Evolutionary conservation across 2,329 filamentous ascomycete species (phyloP).

Genomic region (Pseudopithomyces chartarum): DNA sequence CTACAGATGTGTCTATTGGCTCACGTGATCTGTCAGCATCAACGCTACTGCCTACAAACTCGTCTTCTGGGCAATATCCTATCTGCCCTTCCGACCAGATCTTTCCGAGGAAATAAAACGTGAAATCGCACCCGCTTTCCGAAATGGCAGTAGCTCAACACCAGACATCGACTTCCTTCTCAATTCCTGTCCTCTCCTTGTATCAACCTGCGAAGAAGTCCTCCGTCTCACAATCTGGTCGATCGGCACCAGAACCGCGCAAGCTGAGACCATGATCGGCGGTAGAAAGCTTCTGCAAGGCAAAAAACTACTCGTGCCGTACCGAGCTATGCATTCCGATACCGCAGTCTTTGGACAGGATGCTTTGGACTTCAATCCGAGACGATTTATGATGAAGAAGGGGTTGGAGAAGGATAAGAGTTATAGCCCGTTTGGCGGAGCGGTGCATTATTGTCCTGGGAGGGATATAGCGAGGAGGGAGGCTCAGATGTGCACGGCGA

Average conservation of each 20-base stretch:
- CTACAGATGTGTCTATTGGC: not conserved
- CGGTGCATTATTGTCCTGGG: slow-evolving; percentile 12
- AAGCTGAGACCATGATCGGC: slow-evolving; percentile 5
- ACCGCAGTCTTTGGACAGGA: slow-evolving; percentile 4
- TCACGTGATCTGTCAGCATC: not conserved
- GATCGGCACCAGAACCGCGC: slow-evolving; percentile 1
- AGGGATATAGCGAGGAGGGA: slow-evolving; percentile 13
- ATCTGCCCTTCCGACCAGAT: not conserved
- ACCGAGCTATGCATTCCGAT: slow-evolving; percentile 12
- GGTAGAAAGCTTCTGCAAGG: not conserved
- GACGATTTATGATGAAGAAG: slow-evolving; percentile 5
- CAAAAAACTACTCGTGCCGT: slow-evolving; percentile 8
- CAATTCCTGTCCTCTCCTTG: slow-evolving; percentile 6
- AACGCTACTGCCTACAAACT: slow-evolving; percentile 9
- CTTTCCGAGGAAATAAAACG: not conserved
- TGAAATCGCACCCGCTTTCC: slow-evolving; percentile 7
- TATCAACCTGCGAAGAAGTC: slow-evolving; percentile 4
- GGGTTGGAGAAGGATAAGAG: not conserved
- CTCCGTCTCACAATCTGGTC: slow-evolving; percentile 7
- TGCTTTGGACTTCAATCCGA: slow-evolving; percentile 6
- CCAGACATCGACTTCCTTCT: not conserved
- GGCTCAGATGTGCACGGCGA: slow-evolving; percentile 7
- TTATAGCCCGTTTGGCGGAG: slow-evolving; percentile 13
- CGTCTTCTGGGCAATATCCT: slow-evolving; percentile 1
- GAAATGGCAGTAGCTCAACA: not conserved